These are phyloP conservation scores for Glaciozyma antarctica DNA, from an alignment of 768 basidiomycete species.

Conservation along the genomic window DNA sequence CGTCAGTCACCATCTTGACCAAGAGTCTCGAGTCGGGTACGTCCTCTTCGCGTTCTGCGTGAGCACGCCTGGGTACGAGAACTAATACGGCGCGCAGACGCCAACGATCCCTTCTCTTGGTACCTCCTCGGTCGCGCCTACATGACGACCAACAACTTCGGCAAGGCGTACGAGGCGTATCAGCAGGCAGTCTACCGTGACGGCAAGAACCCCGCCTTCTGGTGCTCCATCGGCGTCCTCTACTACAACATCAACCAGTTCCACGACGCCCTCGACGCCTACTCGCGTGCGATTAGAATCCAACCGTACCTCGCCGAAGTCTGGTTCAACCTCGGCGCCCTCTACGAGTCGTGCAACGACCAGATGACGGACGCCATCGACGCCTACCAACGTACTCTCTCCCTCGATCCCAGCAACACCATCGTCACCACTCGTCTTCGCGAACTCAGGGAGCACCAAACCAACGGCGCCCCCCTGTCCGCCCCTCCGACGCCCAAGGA, in stretches of 20 bases:
- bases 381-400: slow-evolving; percentile 87
- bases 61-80: no score
- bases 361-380: slow-evolving; percentile 98
- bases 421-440: slow-evolving; percentile 56
- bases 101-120: slow-evolving; percentile 95
- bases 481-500: slow-evolving; percentile 31
- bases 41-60: slow-evolving; percentile 36
- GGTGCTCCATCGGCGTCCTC: slow-evolving; percentile 98
- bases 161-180: slow-evolving; percentile 98
- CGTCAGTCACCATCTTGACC: slow-evolving; percentile 85
- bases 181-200: slow-evolving; percentile 99
- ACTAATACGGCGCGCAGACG: slow-evolving; percentile 48
- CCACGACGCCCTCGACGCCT: slow-evolving; percentile 95
- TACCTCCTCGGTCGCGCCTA: slow-evolving; percentile 96
- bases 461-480: slow-evolving; percentile 19
- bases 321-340: slow-evolving; percentile 92
- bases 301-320: slow-evolving; percentile 93
- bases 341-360: slow-evolving; percentile 98
- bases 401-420: slow-evolving; percentile 77
- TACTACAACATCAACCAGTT: slow-evolving; percentile 99
- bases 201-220: slow-evolving; percentile 96
- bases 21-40: slow-evolving; percentile 88
- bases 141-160: slow-evolving; percentile 97
- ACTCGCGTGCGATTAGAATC: slow-evolving; percentile 95
- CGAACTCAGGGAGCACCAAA: slow-evolving; percentile 30